Evolutionary conservation across 208 protist species (phyloP).

Genomic region (Acanthamoeba lenticulata): DNA sequence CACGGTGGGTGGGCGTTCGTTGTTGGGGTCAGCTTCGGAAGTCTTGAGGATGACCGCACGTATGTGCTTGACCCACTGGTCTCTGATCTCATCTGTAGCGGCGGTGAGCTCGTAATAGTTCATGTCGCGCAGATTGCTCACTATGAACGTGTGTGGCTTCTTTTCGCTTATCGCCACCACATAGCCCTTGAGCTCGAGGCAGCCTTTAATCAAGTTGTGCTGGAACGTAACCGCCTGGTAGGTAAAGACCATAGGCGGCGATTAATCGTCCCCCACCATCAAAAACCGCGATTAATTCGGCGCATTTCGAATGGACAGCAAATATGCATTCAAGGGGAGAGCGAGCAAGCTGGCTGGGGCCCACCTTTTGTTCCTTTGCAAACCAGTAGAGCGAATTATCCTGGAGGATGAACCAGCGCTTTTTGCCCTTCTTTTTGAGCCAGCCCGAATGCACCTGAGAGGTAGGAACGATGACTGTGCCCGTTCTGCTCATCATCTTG

Average conservation of each 20-base stretch:
- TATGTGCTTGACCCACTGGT: background rate
- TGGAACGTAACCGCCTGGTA: conserved; percentile 21
- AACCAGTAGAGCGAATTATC: conserved; percentile 33
- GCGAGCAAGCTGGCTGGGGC: background rate
- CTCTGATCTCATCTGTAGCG: background rate
- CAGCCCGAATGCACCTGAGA: background rate
- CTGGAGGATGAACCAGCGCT: conserved; percentile 39
- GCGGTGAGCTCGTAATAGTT: conserved; percentile 38
- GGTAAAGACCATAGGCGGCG: background rate
- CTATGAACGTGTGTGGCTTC: conserved; percentile 16
- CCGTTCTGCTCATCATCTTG: too few species aligned
- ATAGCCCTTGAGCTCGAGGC: conserved; percentile 23
- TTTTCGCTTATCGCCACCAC: background rate
- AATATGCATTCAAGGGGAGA: background rate
- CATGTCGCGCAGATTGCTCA: conserved; percentile 9
- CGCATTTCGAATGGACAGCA: background rate
- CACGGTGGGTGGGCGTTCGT: background rate
- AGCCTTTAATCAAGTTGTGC: background rate
- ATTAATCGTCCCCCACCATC: too few species aligned
- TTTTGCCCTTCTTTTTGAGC: conserved; percentile 50
- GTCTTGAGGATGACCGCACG: background rate
- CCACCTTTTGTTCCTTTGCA: conserved; percentile 38
- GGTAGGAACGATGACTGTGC: too few species aligned
- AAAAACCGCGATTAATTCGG: background rate
- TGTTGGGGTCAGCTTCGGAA: background rate